phyloP scores from a whole-genome alignment of 108 stramenopile genomes.

The Nitzschia inconspicua region DNA sequence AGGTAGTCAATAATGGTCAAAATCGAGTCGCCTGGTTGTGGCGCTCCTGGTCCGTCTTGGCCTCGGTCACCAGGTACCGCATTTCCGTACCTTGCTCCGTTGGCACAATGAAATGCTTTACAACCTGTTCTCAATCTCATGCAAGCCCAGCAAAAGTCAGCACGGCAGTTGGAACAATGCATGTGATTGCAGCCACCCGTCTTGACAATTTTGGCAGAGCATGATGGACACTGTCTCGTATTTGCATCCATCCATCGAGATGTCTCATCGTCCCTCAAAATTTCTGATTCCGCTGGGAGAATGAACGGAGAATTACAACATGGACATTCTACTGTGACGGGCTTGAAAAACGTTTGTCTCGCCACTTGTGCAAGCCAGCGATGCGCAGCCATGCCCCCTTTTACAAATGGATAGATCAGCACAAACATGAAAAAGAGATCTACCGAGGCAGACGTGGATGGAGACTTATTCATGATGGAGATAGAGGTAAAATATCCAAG shows the following conservation, averaged over 20 bases:
- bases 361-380: slow-evolving; percentile 21
- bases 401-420: not conserved
- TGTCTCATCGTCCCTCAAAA: slow-evolving; percentile 37
- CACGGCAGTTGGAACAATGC: slow-evolving; percentile 45
- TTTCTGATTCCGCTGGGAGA: slow-evolving; percentile 45
- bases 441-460: slow-evolving; percentile 1
- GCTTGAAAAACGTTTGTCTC: slow-evolving; percentile 27
- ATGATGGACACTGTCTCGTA: slow-evolving; percentile 36
- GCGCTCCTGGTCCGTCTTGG: no score
- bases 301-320: slow-evolving; percentile 53
- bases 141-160: slow-evolving; percentile 68
- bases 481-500: no score
- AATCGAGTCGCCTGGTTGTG: no score
- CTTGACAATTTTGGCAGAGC: slow-evolving; percentile 33
- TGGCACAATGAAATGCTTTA: slow-evolving; percentile 40
- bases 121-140: slow-evolving; percentile 47
- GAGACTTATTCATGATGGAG: slow-evolving; percentile 4
- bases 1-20: no score
- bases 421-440: slow-evolving; percentile 21
- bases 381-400: not conserved
- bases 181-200: slow-evolving; percentile 39
- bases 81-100: slow-evolving; percentile 62
- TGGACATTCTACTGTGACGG: slow-evolving; percentile 60
- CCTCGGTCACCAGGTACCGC: no score
- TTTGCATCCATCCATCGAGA: slow-evolving; percentile 42